Conservation (phyloP, 2,329 filamentous ascomycete species). For the Aspergillus proliferans region DNA sequence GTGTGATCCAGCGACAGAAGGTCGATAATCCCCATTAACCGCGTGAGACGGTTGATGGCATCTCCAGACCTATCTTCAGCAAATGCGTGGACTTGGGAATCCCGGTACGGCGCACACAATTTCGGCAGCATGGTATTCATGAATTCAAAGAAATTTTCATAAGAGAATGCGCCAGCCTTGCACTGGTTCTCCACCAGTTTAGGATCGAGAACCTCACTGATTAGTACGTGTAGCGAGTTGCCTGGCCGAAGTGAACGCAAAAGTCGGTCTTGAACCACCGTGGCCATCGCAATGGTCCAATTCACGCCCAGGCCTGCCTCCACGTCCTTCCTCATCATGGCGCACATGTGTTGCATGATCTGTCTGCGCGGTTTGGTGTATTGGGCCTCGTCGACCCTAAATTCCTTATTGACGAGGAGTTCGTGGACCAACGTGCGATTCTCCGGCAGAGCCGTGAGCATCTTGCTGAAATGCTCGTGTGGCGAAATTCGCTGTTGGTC, state of each 20-base stretch:
- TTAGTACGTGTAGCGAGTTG: conserved; percentile 56
- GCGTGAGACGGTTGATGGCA: conserved; percentile 58
- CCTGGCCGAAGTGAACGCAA: conserved; percentile 54
- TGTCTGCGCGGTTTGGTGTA: conserved; percentile 48
- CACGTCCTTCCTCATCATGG: conserved; percentile 53
- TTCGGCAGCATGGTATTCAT: conserved; percentile 58
- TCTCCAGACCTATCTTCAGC: conserved; percentile 46
- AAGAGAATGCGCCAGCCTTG: conserved; percentile 56
- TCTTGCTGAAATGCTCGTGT: conserved; percentile 42
- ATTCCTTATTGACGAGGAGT: conserved; percentile 58
- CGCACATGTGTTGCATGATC: conserved; percentile 55
- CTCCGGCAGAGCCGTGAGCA: conserved; percentile 55
- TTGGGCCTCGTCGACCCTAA: conserved; percentile 49
- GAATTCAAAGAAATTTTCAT: conserved; percentile 58
- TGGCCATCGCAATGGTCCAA: conserved; percentile 63
- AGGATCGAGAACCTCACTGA: conserved; percentile 56
- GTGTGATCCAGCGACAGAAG: conserved; percentile 58
- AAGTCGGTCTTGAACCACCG: conserved; percentile 57
- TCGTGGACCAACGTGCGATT: conserved; percentile 60
- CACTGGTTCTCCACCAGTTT: conserved; percentile 53
- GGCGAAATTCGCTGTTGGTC: conserved; percentile 30
- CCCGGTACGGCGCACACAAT: conserved; percentile 59
- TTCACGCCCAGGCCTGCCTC: conserved; percentile 49
- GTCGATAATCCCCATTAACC: conserved; percentile 58
- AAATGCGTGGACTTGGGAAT: conserved; percentile 53